Conservation (phyloP, 2,329 filamentous ascomycete species). For the Neonectria ditissima region DNA sequence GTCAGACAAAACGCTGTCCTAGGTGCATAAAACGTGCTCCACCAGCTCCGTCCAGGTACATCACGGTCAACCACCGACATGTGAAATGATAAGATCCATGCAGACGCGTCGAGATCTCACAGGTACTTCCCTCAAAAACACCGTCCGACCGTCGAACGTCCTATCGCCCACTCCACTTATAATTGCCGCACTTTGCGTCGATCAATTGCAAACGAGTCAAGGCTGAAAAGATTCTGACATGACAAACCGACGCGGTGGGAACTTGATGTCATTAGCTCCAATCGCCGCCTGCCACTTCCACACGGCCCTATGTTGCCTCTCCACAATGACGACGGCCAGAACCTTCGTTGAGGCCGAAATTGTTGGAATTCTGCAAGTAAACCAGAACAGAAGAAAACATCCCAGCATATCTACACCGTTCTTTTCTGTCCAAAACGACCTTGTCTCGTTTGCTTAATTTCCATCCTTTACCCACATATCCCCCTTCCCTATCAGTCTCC, state of each 20-base stretch:
- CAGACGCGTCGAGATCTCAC: neutral
- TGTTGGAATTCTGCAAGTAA: neutral
- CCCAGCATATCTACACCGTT: neutral
- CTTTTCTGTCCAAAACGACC: neutral
- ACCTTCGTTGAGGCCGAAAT: neutral
- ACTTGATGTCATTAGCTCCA: conserved; percentile 6
- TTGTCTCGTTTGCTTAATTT: neutral
- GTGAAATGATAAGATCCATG: neutral
- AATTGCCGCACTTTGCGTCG: neutral
- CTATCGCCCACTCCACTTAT: neutral
- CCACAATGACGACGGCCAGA: neutral
- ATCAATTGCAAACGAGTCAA: conserved; percentile 2
- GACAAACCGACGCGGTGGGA: neutral
- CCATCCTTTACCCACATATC: neutral
- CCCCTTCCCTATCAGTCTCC: neutral
- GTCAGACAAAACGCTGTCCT: neutral
- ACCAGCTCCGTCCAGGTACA: neutral
- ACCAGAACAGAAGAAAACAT: neutral
- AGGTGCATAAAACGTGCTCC: neutral
- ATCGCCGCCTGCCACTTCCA: neutral
- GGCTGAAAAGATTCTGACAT: neutral
- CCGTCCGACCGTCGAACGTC: neutral
- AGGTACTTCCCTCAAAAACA: neutral
- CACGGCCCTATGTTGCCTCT: neutral
- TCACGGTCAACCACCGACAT: neutral